These are phyloP conservation scores for Miscanthus lutarioriparius DNA, from an alignment of 176 grass and related monocot genomes.

Conservation along the genomic window DNA sequence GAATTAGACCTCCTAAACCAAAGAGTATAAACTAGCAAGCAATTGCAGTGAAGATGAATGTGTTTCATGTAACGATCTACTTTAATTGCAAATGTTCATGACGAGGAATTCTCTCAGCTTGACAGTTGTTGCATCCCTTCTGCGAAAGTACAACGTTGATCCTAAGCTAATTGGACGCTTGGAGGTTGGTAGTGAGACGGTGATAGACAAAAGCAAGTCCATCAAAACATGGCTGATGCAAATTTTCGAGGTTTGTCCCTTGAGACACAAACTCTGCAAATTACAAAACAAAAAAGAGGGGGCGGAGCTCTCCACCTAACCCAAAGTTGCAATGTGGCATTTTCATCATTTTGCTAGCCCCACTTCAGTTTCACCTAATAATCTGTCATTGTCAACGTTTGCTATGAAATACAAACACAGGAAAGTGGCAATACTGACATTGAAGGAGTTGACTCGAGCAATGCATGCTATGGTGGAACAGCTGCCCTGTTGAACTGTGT, in stretches of 20 bases:
- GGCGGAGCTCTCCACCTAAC: neutral
- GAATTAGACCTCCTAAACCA: neutral
- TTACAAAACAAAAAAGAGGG: neutral
- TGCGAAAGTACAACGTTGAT: too few species aligned
- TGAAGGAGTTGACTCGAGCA: conserved; percentile 82
- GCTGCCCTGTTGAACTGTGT: conserved; percentile 76
- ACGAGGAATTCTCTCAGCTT: neutral
- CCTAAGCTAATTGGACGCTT: too few species aligned
- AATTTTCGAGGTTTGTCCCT: conserved; percentile 68
- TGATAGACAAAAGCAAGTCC: conserved; percentile 69
- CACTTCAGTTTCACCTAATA: neutral
- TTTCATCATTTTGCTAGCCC: conserved; percentile 1
- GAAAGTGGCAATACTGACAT: conserved; percentile 67
- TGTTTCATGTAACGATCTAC: neutral
- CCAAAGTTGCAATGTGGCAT: neutral
- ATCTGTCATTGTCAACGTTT: neutral
- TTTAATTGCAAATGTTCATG: conserved; percentile 37
- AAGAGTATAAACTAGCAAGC: neutral
- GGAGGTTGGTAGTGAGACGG: too few species aligned
- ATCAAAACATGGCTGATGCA: conserved; percentile 96
- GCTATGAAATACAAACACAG: too few species aligned
- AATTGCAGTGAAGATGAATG: neutral
- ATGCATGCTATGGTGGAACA: conserved; percentile 81
- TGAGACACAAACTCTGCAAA: neutral
- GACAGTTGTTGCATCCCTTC: conserved; percentile 49